Evolutionary conservation across 768 basidiomycete genomes (phyloP), one percentile per base, ranked within the genome.

Genomic region (Boletus reticuloceps): DNA sequence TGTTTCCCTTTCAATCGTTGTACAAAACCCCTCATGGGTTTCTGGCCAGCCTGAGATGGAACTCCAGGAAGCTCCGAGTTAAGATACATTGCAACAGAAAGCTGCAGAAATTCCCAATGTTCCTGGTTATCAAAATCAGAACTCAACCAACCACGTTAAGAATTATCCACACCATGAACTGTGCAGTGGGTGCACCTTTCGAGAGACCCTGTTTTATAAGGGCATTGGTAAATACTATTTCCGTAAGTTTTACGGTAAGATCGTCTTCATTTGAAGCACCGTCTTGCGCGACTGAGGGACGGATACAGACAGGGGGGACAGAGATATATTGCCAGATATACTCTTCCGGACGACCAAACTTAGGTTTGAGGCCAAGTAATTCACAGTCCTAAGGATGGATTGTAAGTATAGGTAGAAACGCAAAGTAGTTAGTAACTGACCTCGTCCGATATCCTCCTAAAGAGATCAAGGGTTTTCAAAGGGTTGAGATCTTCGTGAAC

Each of bases 321-420:
- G 94, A 96, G 14, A 99, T 84, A 71, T 98, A 99, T 71, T 98
- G 96, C 96, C 97, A 99, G 49, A 99, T 84, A 64, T 94, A 97
- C 69, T 98, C 91, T 74, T 99, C 97, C 11, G 97, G 97, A 50
- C 97, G 77, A 45, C 96, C 95, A 65, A 85, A 86, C 14, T 81
- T 81, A 2, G 97, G 97, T 54, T 91, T 85, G 54, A 98, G 72
- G 3, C 97, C 96, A 12, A 99, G 79, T 43, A 99, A 76, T 72
- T 99, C 97, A 67, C 93, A 96, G 64, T 99, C 97, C 91, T 96
- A 58, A 32, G 47, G 3, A 39, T 58, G 17, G 53, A 47, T 16
- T 5, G n/a, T 63, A 37, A 58, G 39, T 16, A 40, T 44, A 14
- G 29, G 4, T 19, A 31, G 31, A 53, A 14, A 29, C 14, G 14